These are phyloP conservation scores for Geotrichum armillariae DNA, from an alignment of 1,139 yeast genomes.

Conservation along the genomic window DNA sequence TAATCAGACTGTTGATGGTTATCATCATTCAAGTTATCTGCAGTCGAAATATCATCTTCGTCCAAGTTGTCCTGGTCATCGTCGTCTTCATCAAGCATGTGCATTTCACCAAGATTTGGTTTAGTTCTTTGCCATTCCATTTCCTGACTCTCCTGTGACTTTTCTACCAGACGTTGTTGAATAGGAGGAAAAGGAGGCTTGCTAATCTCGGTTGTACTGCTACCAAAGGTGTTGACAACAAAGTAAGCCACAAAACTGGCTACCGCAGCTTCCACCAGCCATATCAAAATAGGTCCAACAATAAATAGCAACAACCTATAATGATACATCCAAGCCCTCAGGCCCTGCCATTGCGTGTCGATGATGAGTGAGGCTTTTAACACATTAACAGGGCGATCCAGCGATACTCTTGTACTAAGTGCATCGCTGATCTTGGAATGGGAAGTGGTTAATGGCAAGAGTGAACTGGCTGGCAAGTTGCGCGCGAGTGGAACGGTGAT, in stretches of 20 bases:
- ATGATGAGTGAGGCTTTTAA: not conserved
- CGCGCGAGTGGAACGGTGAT: constrained; percentile 13
- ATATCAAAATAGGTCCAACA: constrained; percentile 2
- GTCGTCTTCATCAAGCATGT: not conserved
- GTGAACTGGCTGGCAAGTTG: constrained; percentile 8
- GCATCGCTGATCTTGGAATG: not conserved
- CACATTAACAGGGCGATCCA: constrained; percentile 9
- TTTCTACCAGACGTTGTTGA: not conserved
- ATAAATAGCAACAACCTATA: constrained; percentile 5
- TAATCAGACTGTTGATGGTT: not conserved
- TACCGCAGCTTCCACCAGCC: constrained; percentile 1
- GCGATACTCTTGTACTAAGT: not conserved
- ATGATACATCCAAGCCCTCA: constrained; percentile 11
- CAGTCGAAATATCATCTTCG: not conserved
- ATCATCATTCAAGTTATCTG: not conserved
- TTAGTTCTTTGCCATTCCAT: not conserved
- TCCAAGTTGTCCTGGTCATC: not conserved
- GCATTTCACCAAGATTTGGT: not conserved
- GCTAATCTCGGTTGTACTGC: not conserved
- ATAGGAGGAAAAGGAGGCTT: no score
- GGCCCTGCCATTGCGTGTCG: constrained; percentile 5
- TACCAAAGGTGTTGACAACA: constrained; percentile 1
- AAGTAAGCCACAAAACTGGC: not conserved
- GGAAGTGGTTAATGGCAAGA: no score
- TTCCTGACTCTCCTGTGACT: not conserved